Evolutionary conservation across 805 yeast species (phyloP), one percentile per base, ranked within the genome.

Genomic region (Kodamaea leandrae): DNA sequence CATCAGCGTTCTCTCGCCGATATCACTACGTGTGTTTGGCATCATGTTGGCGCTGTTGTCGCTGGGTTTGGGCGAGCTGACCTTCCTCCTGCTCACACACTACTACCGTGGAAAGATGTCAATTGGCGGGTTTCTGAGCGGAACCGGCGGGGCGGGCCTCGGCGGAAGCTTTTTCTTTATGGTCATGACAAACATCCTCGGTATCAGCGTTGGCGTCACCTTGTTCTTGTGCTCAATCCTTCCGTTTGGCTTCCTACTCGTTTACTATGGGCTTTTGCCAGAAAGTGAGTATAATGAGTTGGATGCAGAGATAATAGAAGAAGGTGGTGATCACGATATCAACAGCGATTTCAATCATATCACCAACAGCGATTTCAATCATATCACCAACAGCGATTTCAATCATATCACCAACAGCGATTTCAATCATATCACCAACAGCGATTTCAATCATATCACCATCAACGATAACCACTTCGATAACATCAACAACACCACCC

Each of bases 61-160:
- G 13, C 83, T 96, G 0, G 98, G 98, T 0, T 63, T 90, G 17
- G 99, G 99, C 0, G 99, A 91, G 57, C 68, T 86, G 4, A 86
- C 96, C 0, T 91, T 91, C 50, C 63, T 91, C 32, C 96, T 86
- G 58, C 64, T 91, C 60, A 87, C 96, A 1, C 96, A 90, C 56
- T 83, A 70, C 52, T 88, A 80, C 58, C 73, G 70, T 14, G 69
- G 71, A 13, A 50, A 57, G n/a, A 70, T 95, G 3, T 24, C 42
- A 6, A 66, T 91, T 34, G 79, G 82, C 37, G 97, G 95, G 0
- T 91, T 95, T 79, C 85, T 96, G 15, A 77, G 89, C 6, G 99
- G 99, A 1, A 91, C 98, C 0, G 98, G 99, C 3, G 95, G 88
- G 14, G 98, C 99, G 1, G 99, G 99, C 0, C 60, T 91, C 4